A percentile compares a stretch with the other conserved stretches of the same genome.
Evolutionary conservation across 306 rosid genomes (phyloP).

Genomic region (Trifolium dubium): DNA sequence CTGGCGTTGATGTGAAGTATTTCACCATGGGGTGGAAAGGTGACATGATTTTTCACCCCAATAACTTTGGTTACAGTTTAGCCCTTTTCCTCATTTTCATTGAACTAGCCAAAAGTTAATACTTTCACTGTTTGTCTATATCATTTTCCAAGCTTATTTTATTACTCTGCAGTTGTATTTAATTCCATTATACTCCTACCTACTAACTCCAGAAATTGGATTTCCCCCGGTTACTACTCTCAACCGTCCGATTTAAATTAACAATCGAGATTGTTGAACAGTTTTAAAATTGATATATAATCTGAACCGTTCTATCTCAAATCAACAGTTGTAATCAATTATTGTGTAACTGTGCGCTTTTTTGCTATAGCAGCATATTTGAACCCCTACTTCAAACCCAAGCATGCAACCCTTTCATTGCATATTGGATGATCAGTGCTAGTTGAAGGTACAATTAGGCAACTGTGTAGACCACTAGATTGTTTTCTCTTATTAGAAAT

Average conservation of each 20-base stretch:
- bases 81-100: constrained; percentile 38
- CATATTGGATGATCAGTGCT: constrained; percentile 21
- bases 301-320: too few species aligned
- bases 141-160: constrained; percentile 3
- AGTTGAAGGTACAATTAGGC: constrained; percentile 38
- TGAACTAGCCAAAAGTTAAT: constrained; percentile 41
- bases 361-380: too few species aligned
- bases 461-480: constrained; percentile 36
- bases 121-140: constrained; percentile 46
- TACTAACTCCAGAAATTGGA: neutral
- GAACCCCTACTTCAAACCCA: constrained; percentile 11
- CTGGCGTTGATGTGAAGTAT: constrained; percentile 56
- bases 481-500: constrained; percentile 29
- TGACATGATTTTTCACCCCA: constrained; percentile 32
- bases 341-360: too few species aligned
- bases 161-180: constrained; percentile 7
- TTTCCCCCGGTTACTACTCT: too few species aligned
- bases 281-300: too few species aligned
- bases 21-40: constrained; percentile 46
- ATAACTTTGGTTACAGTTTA: constrained; percentile 18
- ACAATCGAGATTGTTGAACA: too few species aligned
- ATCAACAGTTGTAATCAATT: too few species aligned
- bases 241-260: too few species aligned
- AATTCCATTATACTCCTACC: constrained; percentile 35
- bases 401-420: constrained; percentile 38